Evolutionary conservation across 331 rosid genomes (phyloP).

Genomic region (Telfairia occidentalis): DNA sequence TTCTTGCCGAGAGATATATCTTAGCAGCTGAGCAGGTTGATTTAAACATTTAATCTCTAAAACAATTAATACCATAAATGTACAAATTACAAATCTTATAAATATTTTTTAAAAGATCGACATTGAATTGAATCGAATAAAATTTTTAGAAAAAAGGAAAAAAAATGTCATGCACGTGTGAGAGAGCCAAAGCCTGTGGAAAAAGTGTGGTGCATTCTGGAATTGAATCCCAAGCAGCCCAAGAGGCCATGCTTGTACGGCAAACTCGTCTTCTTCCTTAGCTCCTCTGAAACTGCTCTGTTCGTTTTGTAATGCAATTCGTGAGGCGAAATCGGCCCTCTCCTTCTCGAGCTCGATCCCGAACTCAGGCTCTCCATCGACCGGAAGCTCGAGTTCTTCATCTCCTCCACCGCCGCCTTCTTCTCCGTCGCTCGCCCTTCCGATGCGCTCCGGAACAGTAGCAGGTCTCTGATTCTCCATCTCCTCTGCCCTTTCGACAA

Average conservation of each 20-base stretch:
- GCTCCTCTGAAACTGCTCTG: constrained; percentile 80
- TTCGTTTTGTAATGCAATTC: constrained; percentile 75
- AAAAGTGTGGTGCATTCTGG: constrained; percentile 19
- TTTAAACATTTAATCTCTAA: background rate
- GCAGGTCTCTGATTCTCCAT: constrained; percentile 62
- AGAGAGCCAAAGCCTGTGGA: constrained; percentile 52
- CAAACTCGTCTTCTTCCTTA: constrained; percentile 75
- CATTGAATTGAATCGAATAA: constrained; percentile 4
- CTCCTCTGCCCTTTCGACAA: constrained; percentile 40
- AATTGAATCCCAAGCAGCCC: constrained; percentile 75
- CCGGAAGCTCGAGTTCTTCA: constrained; percentile 65
- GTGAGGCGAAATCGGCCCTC: constrained; percentile 71
- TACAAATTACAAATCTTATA: background rate
- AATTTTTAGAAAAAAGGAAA: background rate
- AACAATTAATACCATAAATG: background rate
- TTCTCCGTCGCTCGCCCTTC: constrained; percentile 69
- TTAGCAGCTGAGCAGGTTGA: too few relatives aligned
- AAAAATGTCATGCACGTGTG: constrained; percentile 31
- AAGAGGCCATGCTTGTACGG: constrained; percentile 79
- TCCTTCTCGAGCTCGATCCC: constrained; percentile 42
- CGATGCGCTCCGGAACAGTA: constrained; percentile 81
- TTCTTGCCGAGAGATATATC: too few relatives aligned
- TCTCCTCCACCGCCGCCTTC: constrained; percentile 13
- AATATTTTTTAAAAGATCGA: background rate
- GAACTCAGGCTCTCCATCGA: constrained; percentile 66